Base-by-base conservation (phyloP, 2,329 filamentous ascomycete species). In the Botrytis galanthina region DNA sequence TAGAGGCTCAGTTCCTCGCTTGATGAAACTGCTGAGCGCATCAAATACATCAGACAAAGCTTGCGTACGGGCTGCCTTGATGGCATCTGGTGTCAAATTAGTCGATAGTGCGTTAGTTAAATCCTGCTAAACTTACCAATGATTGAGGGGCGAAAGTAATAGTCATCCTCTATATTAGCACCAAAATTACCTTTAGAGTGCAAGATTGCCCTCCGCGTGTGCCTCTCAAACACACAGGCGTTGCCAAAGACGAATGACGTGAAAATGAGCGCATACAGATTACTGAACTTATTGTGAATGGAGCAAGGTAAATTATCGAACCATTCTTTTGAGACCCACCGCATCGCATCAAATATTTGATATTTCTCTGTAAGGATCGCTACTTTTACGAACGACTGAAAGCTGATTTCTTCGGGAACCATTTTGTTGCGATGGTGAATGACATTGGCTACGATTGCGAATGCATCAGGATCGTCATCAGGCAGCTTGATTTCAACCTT, bases 401-500 rank as follows among this genome's bases (percentile, higher is more conserved):
- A 14, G 42, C 4, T 12, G 0, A 67, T 29, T 2, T 44, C 1
- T 16, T n/a, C 2, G 3, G 61, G 39, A 7, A 72, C 46, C 3
- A 20, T 18, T 20, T 44, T 20, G 14, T 37, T 46, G 5, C 46
- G 61, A 7, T 32, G 6, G 10, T 72, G 70, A 9, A 72, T 57
- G 16, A 67, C 18, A 18, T 46, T 20, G 1, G n/a, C 20, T 18
- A 66, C 8, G 1, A 72, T 66, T 18, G 46, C n/a, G 59, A 72
- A 66, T 26, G 70, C 70, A 22, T 37, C 12, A 7, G 70, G 37
- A 9, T 67, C 61, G 32, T 67, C 61, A 20, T 67, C 70, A 37
- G 61, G 70, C 29, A 72, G 61, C 22, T 42, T 18, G 35, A 72
- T 46, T 10, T 67, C 37, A 16, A 39, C 48, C 9, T 59, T 37